Base-by-base conservation (phyloP, 2,329 filamentous ascomycete species). In the Sphaceloma murrayae region DNA sequence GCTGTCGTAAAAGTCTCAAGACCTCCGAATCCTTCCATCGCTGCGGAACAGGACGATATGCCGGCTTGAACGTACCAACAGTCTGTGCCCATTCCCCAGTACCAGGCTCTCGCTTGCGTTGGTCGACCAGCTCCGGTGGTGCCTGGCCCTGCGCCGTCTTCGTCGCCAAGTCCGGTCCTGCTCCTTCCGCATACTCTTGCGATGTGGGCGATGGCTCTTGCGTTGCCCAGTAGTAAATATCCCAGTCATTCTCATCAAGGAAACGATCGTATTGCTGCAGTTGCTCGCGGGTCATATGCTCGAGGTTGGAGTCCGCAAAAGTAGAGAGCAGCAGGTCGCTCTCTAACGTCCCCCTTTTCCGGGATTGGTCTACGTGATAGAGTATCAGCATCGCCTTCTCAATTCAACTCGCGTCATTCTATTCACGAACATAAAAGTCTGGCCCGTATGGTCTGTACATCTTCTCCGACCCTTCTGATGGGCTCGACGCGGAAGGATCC, bases 211-310 rank as follows among this genome's bases (percentile, higher is more conserved):
- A 67, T 9, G 80, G 72, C 54, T 86, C 79, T 65, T 98, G 91
- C 11, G 91, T 98, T 3, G 85, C 86, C 91, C 91, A 98, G 73
- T 98, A 98, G 73, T 98, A 98, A 50, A 98, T 95, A 62, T 98
- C 91, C 91, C 91, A 98, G 69, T 98, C 91, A 65, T 98, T 98
- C 68, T 98, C 91, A 65, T 98, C 91, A 47, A 26, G 49, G 46
- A 34, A 49, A 45, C 39, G 49, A 46, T 44, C 46, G 67, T 49
- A 61, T 73, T 63, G 57, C 53, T 62, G 51, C 63, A 61, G 30
- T 62, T 31, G 44, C 46, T 21, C 49, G 57, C 32, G 60, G 58
- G 75, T 76, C 85, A 98, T 94, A 49, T 67, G 68, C 32, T 72
- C 69, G 16, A 98, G 79, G 64, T 93, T 74, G 45, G 72, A 69